A percentile compares a stretch with the other conserved stretches of the same genome.
Conservation (phyloP, 2,329 filamentous ascomycete genomes). For the Dactylellina sp. region DNA sequence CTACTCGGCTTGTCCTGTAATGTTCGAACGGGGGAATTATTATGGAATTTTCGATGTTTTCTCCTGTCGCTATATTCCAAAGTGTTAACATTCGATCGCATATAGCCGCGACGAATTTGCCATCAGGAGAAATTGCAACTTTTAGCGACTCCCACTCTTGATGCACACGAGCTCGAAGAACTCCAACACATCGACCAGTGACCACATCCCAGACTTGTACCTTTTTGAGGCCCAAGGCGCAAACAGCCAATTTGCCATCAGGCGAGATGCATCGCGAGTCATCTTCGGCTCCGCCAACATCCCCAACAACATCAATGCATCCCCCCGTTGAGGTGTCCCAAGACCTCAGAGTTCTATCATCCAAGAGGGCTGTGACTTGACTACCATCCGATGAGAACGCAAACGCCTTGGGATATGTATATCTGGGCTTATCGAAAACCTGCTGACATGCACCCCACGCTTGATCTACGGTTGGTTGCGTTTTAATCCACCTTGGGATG, state of each 20-base stretch:
- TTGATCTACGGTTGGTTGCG: not conserved
- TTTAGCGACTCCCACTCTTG: too few relatives aligned
- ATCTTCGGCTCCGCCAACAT: not conserved
- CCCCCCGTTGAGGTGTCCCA: conserved; percentile 3
- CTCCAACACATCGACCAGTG: not conserved
- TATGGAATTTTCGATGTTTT: too few relatives aligned
- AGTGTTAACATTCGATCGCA: not conserved
- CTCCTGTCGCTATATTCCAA: conserved; percentile 1
- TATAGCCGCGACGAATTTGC: not conserved
- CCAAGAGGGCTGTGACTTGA: not conserved
- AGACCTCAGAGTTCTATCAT: not conserved
- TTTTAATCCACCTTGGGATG: not conserved
- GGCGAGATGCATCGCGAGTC: too few relatives aligned
- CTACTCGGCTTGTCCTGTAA: not conserved
- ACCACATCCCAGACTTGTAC: not conserved
- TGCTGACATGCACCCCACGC: not conserved
- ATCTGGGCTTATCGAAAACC: not conserved
- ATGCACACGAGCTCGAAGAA: not conserved
- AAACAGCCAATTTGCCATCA: too few relatives aligned
- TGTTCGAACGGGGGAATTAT: too few relatives aligned
- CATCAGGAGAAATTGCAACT: conserved; percentile 3
- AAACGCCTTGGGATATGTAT: not conserved
- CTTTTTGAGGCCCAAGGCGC: not conserved
- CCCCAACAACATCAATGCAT: not conserved
- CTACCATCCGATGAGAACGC: conserved; percentile 17